Percentiles rank a stretch among this genome's conserved stretches.
These are phyloP conservation scores for Exophiala alcalophila DNA, from an alignment of 2,329 filamentous ascomycete species.

Conservation along the genomic window DNA sequence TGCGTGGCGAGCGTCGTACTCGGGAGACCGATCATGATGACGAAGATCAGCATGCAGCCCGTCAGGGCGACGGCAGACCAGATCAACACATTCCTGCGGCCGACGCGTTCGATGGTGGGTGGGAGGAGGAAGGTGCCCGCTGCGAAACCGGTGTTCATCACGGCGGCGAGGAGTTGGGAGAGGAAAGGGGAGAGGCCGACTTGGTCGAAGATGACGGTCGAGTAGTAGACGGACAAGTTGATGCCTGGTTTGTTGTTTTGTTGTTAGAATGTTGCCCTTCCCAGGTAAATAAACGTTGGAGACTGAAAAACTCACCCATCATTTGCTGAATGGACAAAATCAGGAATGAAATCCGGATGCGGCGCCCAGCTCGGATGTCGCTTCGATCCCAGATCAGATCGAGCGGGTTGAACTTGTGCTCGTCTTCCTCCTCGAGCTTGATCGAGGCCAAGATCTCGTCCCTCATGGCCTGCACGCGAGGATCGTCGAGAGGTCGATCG, in stretches of 20 bases:
- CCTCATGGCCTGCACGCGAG: conserved; percentile 24
- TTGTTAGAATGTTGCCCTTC: too few species aligned
- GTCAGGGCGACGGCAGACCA: conserved; percentile 21
- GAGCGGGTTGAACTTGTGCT: conserved; percentile 32
- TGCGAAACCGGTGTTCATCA: conserved; percentile 25
- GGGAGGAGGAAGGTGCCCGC: conserved; percentile 16
- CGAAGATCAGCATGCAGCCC: conserved; percentile 20
- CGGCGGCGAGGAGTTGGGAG: conserved; percentile 20
- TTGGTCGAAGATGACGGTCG: conserved; percentile 22
- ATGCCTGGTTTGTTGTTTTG: conserved; percentile 30
- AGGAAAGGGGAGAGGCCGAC: conserved; percentile 20
- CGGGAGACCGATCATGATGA: conserved; percentile 25
- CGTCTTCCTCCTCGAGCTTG: conserved; percentile 24
- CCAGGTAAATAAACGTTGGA: too few species aligned
- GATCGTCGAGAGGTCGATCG: conserved; percentile 23
- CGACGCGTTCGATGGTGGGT: conserved; percentile 20
- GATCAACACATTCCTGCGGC: conserved; percentile 19
- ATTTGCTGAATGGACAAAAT: conserved; percentile 34
- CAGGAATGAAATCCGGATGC: conserved; percentile 40
- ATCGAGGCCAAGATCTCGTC: conserved; percentile 31
- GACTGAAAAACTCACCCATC: conserved; percentile 26
- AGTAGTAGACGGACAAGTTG: conserved; percentile 32
- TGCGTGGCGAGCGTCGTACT: conserved; percentile 26
- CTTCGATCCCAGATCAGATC: conserved; percentile 37
- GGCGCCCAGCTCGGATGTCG: conserved; percentile 37